phyloP scores from a whole-genome alignment of 371 early-diverging fungal genomes.

The Mortierella sp. region DNA sequence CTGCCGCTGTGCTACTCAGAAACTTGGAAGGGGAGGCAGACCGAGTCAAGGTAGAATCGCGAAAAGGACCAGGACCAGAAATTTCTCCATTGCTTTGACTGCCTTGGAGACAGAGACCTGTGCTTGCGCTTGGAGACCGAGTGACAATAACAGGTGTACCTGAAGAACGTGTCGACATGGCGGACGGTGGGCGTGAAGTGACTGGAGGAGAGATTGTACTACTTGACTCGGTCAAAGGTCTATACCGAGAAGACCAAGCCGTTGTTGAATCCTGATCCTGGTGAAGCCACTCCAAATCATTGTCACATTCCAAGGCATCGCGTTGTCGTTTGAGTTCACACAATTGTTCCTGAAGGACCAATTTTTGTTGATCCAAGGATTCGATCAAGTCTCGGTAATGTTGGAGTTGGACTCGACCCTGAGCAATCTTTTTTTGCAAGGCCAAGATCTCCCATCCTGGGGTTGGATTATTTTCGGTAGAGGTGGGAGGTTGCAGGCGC shows the following conservation, averaged over 20 bases:
- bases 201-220: not conserved
- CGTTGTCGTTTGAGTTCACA: constrained; percentile 4
- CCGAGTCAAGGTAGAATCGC: not conserved
- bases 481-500: not conserved
- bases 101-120: not conserved
- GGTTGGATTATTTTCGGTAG: not conserved
- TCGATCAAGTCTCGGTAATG: constrained; percentile 16
- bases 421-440: constrained; percentile 11
- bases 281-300: not conserved
- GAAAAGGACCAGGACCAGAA: not conserved
- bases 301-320: constrained; percentile 13
- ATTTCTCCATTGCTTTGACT: not conserved
- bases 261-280: not conserved
- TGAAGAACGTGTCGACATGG: not conserved
- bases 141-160: too few relatives aligned
- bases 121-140: too few relatives aligned
- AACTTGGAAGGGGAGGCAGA: not conserved
- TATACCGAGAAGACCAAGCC: too few relatives aligned
- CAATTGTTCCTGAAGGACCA: not conserved
- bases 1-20: not conserved
- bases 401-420: constrained; percentile 13
- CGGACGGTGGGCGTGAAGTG: not conserved
- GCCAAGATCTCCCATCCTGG: not conserved
- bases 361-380: not conserved
- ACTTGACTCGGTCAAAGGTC: too few relatives aligned